Base-by-base conservation (phyloP, 352 stramenopile species). In the Phytophthora lateralis region DNA sequence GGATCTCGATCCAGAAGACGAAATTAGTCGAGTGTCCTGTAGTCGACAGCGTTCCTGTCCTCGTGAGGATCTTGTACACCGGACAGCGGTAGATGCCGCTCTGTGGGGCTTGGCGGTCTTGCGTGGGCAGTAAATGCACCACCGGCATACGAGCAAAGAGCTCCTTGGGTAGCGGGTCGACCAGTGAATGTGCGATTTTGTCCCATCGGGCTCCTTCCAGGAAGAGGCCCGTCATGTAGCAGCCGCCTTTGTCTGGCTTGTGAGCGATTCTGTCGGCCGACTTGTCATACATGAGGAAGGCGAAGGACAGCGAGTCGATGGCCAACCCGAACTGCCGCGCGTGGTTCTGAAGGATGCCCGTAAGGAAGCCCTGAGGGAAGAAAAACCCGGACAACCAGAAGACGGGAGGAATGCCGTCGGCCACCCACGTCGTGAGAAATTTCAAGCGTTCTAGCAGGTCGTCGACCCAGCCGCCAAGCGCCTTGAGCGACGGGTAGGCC, bases 1-100 rank as follows among this genome's bases (percentile, higher is more conserved):
- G 96, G 14, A 99, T 84, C 49, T 98, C 94, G 60, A 99, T 97
- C 96, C 95, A 98, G 66, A 98, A 97, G 54, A 99, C 89, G 75
- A 99, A 99, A 80, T 99, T 99, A 21, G 96, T 98, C 30, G 88
- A 98, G 69, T 99, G 96, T 38, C 96, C 96, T 0, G 96, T 99
- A 14, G 96, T 99, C 1, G 92, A 98, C 12, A 99, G 72, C 34
- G 91, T 98, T 26, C 96, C 96, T 49, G 89, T 88, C 44, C 95
- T 76, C 18, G 88, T 97, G 44, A 98, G 81, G 38, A 98, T 96
- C 71, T 98, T 98, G 78, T 98, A 98, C 27, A 98, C 88, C 0
- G 95, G 95, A 41, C 92, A 98, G 18, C 91, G 89, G 49, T 98
- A 98, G 44, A 98, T 85, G 35, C 88, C 87, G 44, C 81, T 79